Base-by-base conservation (phyloP, 1,284 basidiomycete species). In the Termitomyces sp. region DNA sequence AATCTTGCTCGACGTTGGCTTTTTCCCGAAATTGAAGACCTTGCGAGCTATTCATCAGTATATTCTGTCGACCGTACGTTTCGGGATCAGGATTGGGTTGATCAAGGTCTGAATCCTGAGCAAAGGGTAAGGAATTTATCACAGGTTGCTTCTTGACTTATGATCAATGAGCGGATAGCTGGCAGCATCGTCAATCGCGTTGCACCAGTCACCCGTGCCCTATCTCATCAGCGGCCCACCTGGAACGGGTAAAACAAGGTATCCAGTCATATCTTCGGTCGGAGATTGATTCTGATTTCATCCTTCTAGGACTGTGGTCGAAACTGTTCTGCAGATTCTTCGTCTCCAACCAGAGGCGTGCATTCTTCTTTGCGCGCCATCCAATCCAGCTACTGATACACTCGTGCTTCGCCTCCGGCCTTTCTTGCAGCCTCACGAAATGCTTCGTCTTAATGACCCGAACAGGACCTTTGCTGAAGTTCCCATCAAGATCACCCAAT, bases 201-300 rank as follows among this genome's bases (percentile, higher is more conserved):
- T 73, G 15, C 68, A 73, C 54, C 69, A 73, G 50, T 75, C 70
- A 13, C 68, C 71, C 10, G 69, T 76, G 3, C 76, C 75, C 0
- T 74, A 73, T 54, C 62, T 78, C 1, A 77, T 78, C 53, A 69
- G 70, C 49, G 76, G 76, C 2, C 76, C 76, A 9, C 75, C 76
- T 17, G 76, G 76, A 1, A 78, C 76, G 15, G 76, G 75, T 13
- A 78, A 78, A 62, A 77, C 75, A 17, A 70, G 73, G 72, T 72
- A 47, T 21, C 49, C 24, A 38, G 10, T 28, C 28, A n/a, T n/a
- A 28, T 49, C 4, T 9, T 13, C 6, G 10, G 1, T n/a, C 12
- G 46, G 9, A 19, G 4, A 8, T 42, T n/a, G 7, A 7, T 19
- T 44, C 24, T 50, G 30, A 53, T 45, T 30, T 39, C 38, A 41